phyloP scores from a whole-genome alignment of 176 grass and related monocot species.

The Bothriochloa decipiens region DNA sequence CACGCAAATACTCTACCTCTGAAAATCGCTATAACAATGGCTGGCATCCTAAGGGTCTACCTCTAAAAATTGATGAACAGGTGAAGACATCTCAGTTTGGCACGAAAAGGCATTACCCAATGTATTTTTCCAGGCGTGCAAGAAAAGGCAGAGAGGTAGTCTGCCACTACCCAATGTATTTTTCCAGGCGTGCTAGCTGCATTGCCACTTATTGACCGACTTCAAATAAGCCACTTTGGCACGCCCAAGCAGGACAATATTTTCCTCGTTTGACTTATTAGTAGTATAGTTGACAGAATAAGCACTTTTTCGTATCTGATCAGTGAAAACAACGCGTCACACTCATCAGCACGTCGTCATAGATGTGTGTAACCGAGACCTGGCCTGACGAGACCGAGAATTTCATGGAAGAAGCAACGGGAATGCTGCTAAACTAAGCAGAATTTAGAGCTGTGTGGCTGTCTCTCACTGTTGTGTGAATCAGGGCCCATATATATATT shows the following conservation, averaged over 20 bases:
- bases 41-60: too few relatives aligned
- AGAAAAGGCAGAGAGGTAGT: not conserved
- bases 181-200: not conserved
- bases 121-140: not conserved
- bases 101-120: too few relatives aligned
- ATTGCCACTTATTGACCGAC: not conserved
- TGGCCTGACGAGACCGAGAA: not conserved
- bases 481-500: too few relatives aligned
- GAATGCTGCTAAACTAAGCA: too few relatives aligned
- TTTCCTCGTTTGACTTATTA: not conserved
- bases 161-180: not conserved
- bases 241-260: not conserved
- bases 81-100: too few relatives aligned
- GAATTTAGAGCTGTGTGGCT: too few relatives aligned
- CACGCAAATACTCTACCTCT: too few relatives aligned
- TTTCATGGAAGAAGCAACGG: not conserved
- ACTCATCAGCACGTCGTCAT: not conserved
- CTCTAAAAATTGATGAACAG: too few relatives aligned
- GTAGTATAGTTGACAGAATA: not conserved
- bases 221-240: not conserved
- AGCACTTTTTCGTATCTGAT: not conserved
- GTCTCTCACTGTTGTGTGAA: not conserved
- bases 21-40: too few relatives aligned
- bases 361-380: not conserved
- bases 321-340: not conserved